Evolutionary conservation across 2,329 filamentous ascomycete species (phyloP).

Genomic region (Ilyonectria destructans): DNA sequence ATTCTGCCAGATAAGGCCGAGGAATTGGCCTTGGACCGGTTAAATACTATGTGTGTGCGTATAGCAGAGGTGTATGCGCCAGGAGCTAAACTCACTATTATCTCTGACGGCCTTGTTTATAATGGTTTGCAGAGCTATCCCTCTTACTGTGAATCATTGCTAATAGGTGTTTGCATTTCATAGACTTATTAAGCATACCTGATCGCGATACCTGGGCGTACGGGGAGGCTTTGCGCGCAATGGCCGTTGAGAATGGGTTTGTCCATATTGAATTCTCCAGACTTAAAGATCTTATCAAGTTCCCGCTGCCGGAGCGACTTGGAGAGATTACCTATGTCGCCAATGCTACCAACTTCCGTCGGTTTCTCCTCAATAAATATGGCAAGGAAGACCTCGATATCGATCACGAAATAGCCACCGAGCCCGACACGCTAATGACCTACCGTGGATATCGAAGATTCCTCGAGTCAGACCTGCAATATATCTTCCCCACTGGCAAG

Average conservation of each 20-base stretch:
- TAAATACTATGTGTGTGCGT: slow-evolving; percentile 49
- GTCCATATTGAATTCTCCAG: slow-evolving; percentile 62
- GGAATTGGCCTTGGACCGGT: slow-evolving; percentile 46
- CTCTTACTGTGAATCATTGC: neutral
- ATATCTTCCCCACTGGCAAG: slow-evolving; percentile 47
- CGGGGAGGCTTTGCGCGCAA: slow-evolving; percentile 60
- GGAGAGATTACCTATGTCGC: slow-evolving; percentile 59
- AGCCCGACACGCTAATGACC: slow-evolving; percentile 49
- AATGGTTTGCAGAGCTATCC: slow-evolving; percentile 59
- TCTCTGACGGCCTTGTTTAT: slow-evolving; percentile 69
- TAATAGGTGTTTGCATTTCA: slow-evolving; percentile 14
- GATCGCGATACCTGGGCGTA: slow-evolving; percentile 53
- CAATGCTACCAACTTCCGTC: slow-evolving; percentile 52
- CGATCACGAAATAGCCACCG: slow-evolving; percentile 48
- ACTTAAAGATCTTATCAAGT: slow-evolving; percentile 61
- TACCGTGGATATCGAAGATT: slow-evolving; percentile 52
- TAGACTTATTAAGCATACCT: slow-evolving; percentile 59
- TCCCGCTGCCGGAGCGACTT: slow-evolving; percentile 57
- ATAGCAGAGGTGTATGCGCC: slow-evolving; percentile 49
- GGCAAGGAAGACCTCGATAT: slow-evolving; percentile 48
- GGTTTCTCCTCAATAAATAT: slow-evolving; percentile 45
- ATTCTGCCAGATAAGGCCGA: slow-evolving; percentile 52
- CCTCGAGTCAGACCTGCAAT: slow-evolving; percentile 49
- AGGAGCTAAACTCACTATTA: slow-evolving; percentile 58
- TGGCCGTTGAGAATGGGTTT: slow-evolving; percentile 58